A percentile compares a stretch with the other conserved stretches of the same genome.
phyloP scores from a whole-genome alignment of 768 basidiomycete genomes.

The Cystobasidium ongulense region DNA sequence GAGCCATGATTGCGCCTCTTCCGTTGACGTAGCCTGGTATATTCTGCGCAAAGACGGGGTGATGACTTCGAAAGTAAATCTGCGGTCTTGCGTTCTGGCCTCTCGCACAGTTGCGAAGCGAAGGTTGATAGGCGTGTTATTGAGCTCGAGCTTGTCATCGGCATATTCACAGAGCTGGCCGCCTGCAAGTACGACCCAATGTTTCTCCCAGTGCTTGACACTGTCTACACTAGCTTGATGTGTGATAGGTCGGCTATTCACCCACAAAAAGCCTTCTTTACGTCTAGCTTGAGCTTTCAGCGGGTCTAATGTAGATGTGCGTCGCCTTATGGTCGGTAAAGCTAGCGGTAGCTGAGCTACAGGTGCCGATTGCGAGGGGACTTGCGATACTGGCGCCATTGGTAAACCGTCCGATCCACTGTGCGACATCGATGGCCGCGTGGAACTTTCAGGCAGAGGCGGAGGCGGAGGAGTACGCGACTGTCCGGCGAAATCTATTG shows the following conservation, averaged over 20 bases:
- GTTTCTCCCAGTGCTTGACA: slow-evolving; percentile 34
- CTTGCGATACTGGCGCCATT: not conserved
- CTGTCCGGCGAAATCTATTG: not conserved
- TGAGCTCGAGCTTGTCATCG: slow-evolving; percentile 30
- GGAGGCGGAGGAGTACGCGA: too few species aligned
- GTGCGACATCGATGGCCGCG: not conserved
- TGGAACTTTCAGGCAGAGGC: not conserved
- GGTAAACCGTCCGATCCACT: not conserved
- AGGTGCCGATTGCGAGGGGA: not conserved
- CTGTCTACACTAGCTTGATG: slow-evolving; percentile 33
- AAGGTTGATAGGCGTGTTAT: slow-evolving; percentile 37
- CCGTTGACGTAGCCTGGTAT: slow-evolving; percentile 34
- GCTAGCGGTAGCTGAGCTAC: not conserved
- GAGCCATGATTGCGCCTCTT: slow-evolving; percentile 36
- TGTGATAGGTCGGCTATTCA: slow-evolving; percentile 30
- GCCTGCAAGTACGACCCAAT: slow-evolving; percentile 35
- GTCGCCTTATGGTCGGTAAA: not conserved
- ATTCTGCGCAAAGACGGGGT: slow-evolving; percentile 34
- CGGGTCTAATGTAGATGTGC: not conserved
- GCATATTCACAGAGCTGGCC: slow-evolving; percentile 38
- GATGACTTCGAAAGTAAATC: slow-evolving; percentile 38
- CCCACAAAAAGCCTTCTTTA: slow-evolving; percentile 39
- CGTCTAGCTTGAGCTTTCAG: slow-evolving; percentile 19
- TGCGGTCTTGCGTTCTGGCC: slow-evolving; percentile 13
- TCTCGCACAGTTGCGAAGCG: slow-evolving; percentile 36